Conservation (phyloP, 768 basidiomycete species). For the Tricholoma matsutake region DNA sequence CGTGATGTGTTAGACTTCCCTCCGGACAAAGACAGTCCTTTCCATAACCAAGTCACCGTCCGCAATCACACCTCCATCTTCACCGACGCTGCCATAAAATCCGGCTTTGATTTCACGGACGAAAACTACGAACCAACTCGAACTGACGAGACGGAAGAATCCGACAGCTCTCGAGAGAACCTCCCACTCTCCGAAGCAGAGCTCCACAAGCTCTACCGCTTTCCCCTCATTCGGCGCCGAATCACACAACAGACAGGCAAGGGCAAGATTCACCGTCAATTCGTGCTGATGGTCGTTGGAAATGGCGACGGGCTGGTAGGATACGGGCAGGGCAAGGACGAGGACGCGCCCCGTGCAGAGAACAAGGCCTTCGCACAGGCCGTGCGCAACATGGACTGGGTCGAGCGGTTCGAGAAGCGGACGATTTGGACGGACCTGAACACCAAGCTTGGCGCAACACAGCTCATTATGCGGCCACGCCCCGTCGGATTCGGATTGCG, state of each 20-base stretch:
- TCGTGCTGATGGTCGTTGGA: conserved; percentile 69
- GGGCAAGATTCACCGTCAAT: conserved; percentile 73
- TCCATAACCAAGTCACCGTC: conserved; percentile 58
- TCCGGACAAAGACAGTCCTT: conserved; percentile 49
- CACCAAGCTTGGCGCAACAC: conserved; percentile 81
- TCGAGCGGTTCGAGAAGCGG: conserved; percentile 90
- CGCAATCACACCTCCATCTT: conserved; percentile 75
- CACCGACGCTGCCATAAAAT: conserved; percentile 33
- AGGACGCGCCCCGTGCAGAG: conserved; percentile 48
- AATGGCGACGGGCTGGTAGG: conserved; percentile 84
- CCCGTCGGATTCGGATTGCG: conserved; percentile 90
- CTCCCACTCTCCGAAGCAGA: conserved; percentile 20
- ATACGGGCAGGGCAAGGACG: conserved; percentile 77
- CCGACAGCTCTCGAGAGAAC: conserved; percentile 23
- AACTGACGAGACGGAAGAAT: conserved; percentile 31
- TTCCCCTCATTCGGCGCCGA: conserved; percentile 47
- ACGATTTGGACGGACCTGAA: conserved; percentile 94
- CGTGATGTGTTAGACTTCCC: conserved; percentile 53
- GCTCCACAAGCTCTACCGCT: conserved; percentile 31
- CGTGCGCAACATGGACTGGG: conserved; percentile 85
- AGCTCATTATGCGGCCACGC: conserved; percentile 74
- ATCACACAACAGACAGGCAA: conserved; percentile 92
- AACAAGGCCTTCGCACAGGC: conserved; percentile 65
- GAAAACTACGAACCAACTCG: conserved; percentile 23
- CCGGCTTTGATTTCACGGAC: conserved; percentile 30